Conservation (phyloP, 495 filamentous ascomycete genomes). For the Neurospora tetrasperma region DNA sequence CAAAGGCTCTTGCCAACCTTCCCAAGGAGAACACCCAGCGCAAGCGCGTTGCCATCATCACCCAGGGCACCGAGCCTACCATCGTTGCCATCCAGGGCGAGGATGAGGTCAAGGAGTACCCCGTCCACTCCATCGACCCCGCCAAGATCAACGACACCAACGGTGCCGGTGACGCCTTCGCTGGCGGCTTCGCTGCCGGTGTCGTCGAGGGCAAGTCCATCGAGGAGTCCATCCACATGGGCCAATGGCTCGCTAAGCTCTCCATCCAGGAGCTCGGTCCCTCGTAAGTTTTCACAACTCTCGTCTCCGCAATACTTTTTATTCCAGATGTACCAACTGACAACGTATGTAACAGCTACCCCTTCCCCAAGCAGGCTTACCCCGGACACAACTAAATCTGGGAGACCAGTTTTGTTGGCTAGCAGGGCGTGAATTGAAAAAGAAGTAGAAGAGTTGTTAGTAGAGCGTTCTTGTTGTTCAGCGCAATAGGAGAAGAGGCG, state of each 20-base stretch:
- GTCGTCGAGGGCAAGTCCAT: constrained; percentile 74
- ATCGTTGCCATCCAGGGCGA: constrained; percentile 65
- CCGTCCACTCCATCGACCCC: constrained; percentile 64
- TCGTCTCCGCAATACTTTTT: neutral
- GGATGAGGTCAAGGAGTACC: constrained; percentile 60
- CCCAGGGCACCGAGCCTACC: constrained; percentile 85
- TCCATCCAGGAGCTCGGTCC: constrained; percentile 91
- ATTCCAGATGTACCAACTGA: neutral
- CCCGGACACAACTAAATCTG: constrained; percentile 18
- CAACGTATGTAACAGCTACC: constrained; percentile 9
- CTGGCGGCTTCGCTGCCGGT: constrained; percentile 84
- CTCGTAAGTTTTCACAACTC: constrained; percentile 57
- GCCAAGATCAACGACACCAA: constrained; percentile 87
- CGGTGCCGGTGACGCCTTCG: constrained; percentile 94
- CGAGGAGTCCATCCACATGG: constrained; percentile 68
- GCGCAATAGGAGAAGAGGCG: neutral
- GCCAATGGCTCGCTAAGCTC: constrained; percentile 87
- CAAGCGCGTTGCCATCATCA: constrained; percentile 76
- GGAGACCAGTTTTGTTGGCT: neutral
- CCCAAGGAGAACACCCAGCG: constrained; percentile 83
- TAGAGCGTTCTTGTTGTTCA: neutral
- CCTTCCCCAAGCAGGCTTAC: constrained; percentile 73
- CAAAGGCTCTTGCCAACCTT: constrained; percentile 70
- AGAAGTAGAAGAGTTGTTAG: neutral
- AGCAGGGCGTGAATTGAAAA: neutral